These are phyloP conservation scores for Ophiostoma quercus DNA, from an alignment of 2,329 filamentous ascomycete genomes.

Conservation along the genomic window DNA sequence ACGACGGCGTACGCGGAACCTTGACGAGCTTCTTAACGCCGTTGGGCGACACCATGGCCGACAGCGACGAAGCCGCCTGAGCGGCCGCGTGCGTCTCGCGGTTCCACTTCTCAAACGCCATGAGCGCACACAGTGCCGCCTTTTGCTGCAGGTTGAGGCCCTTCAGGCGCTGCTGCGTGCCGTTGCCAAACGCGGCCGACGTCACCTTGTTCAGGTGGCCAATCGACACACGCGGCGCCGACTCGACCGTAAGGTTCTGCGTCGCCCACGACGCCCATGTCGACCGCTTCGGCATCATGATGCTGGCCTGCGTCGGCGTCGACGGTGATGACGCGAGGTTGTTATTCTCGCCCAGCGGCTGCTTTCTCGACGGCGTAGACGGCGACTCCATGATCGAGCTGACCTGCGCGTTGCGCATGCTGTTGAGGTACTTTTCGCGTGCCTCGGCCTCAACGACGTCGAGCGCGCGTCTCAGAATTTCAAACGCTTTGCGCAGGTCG, in stretches of 20 bases:
- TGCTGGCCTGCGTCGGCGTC: conserved; percentile 37
- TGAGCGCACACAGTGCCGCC: conserved; percentile 81
- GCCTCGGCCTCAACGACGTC: conserved; percentile 86
- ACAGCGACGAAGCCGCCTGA: conserved; percentile 16
- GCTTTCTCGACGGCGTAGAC: conserved; percentile 48
- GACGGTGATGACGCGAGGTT: conserved; percentile 56
- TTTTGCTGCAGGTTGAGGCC: conserved; percentile 94
- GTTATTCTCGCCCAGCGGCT: conserved; percentile 70
- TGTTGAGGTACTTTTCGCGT: conserved; percentile 64
- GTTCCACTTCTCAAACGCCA: conserved; percentile 76
- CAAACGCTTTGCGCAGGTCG: conserved; percentile 90
- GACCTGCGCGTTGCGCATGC: conserved; percentile 32
- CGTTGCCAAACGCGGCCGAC: conserved; percentile 82
- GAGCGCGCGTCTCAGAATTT: conserved; percentile 83
- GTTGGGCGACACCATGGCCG: conserved; percentile 16
- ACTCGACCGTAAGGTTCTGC: conserved; percentile 63
- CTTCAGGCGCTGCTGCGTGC: conserved; percentile 75
- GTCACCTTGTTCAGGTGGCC: conserved; percentile 89
- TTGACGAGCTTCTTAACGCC: conserved; percentile 23
- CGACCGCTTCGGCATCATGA: conserved; percentile 16
- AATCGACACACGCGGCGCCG: conserved; percentile 82
- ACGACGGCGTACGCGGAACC: conserved; percentile 44
- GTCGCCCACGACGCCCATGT: conserved; percentile 49
- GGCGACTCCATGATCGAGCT: background rate
- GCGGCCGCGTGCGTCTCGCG: conserved; percentile 43